These are phyloP conservation scores for Paecilomyces sp. DNA, from an alignment of 2,329 filamentous ascomycete species.

Conservation along the genomic window DNA sequence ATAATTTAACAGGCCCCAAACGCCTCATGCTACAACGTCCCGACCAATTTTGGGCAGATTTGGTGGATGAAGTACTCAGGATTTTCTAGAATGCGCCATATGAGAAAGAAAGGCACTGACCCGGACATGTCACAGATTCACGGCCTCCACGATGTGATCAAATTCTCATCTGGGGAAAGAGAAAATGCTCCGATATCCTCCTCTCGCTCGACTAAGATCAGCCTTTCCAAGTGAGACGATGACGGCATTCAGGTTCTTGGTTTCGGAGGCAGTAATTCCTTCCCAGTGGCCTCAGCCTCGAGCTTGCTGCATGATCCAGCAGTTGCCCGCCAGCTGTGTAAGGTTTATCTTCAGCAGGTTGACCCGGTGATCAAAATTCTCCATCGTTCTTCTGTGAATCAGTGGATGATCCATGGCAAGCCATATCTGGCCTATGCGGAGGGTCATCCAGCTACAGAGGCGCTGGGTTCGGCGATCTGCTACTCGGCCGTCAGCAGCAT, in stretches of 20 bases:
- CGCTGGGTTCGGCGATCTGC: constrained; percentile 11
- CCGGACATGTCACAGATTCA: background rate
- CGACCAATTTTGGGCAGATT: background rate
- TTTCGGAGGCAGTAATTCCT: background rate
- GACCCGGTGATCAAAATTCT: constrained; percentile 14
- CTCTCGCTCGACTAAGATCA: background rate
- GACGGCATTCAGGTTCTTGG: background rate
- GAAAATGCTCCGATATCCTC: background rate
- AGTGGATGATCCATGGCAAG: constrained; percentile 7
- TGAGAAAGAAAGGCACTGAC: background rate
- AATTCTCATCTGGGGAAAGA: background rate
- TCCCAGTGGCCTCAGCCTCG: background rate
- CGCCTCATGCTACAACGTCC: background rate
- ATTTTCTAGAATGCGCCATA: background rate
- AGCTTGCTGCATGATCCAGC: background rate
- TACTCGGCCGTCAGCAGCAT: constrained; percentile 13
- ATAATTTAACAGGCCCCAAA: background rate
- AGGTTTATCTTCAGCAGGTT: constrained; percentile 11
- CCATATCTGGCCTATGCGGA: constrained; percentile 2
- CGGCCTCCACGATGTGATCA: background rate
- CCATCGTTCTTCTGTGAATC: constrained; percentile 12
- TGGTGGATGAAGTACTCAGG: background rate
- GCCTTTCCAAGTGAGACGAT: background rate
- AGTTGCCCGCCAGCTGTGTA: constrained; percentile 5
- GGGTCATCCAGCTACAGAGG: constrained; percentile 4